Evolutionary conservation across 768 basidiomycete species (phyloP), one percentile per base, ranked within the genome.

Genomic region (Strobilomyces dryophilus): DNA sequence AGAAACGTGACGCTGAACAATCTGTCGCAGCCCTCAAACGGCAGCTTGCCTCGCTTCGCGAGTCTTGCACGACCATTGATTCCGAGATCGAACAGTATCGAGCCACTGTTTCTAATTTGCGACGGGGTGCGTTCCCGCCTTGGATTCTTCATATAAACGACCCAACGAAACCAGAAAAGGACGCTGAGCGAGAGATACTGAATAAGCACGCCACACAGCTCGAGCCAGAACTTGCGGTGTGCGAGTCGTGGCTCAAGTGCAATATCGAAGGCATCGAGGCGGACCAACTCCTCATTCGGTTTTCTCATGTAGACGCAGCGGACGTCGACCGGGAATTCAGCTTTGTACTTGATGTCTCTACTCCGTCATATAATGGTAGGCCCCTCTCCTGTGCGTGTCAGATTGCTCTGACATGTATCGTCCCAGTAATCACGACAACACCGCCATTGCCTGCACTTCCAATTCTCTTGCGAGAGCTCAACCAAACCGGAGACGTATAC

Each of bases 201-300:
- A 76, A 72, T 26, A 66, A 73, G 4, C 79, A 84, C 62, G 80
- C 81, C 27, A 74, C 78, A 9, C 73, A 71, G 31, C 67, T 80
- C 12, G 67, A 73, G 2, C 80, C 81, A 2, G 86, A 90, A 58
- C 70, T 89, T 24, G 67, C 71, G 3, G 76, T 70, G 14, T 79
- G 79, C 57, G 83, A 89, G 71, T 73, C 74, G 8, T 70, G 73
- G 32, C 70, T 90, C 31, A 77, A 78, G 15, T 87, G 83, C 65
- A 69, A 76, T 15, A 78, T 94, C n/a, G 90, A 94, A 67, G 91
- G 91, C 36, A 79, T 94, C 39, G 83, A 83, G 61, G 75, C 74
- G 34, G 85, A 89, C 65, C 78, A 82, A 44, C 76, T 94, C 18
- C 77, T 93, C 43, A 73, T 94, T 50, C 82, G 84, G 5, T 93